phyloP scores from a whole-genome alignment of 768 basidiomycete species.

The Leccinum disarticulatum region DNA sequence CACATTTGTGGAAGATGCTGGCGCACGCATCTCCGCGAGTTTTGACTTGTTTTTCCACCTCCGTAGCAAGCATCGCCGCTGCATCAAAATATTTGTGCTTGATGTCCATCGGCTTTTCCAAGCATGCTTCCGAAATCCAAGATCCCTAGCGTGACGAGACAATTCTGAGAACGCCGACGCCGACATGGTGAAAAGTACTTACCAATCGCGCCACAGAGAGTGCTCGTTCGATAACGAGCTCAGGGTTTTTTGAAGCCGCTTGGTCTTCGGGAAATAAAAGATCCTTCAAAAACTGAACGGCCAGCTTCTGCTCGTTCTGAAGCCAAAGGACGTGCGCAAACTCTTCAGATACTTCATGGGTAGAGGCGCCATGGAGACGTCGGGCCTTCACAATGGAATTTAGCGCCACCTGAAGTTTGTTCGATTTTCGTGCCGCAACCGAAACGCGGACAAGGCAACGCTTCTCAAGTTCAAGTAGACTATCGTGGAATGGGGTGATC shows the following conservation, averaged over 20 bases:
- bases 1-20: slow-evolving; percentile 76
- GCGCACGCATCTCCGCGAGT: slow-evolving; percentile 39
- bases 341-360: slow-evolving; percentile 68
- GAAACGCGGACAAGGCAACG: slow-evolving; percentile 70
- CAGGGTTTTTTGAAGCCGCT: slow-evolving; percentile 11
- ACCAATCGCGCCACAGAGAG: slow-evolving; percentile 67
- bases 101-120: slow-evolving; percentile 77
- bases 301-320: slow-evolving; percentile 80
- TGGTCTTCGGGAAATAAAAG: slow-evolving; percentile 24
- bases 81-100: slow-evolving; percentile 66
- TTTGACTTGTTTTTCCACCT: slow-evolving; percentile 23
- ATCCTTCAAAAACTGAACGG: slow-evolving; percentile 68
- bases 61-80: slow-evolving; percentile 43
- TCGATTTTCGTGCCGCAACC: slow-evolving; percentile 63
- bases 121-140: slow-evolving; percentile 86
- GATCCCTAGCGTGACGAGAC: slow-evolving; percentile 57
- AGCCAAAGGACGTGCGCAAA: slow-evolving; percentile 90
- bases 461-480: slow-evolving; percentile 62
- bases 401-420: slow-evolving; percentile 77
- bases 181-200: slow-evolving; percentile 20
- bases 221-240: slow-evolving; percentile 32
- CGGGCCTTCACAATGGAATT: slow-evolving; percentile 83
- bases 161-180: not conserved
- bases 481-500: slow-evolving; percentile 48
- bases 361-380: slow-evolving; percentile 46